Evolutionary conservation across 139 green algal species (phyloP).

Genomic region (Coelastrella sp.): DNA sequence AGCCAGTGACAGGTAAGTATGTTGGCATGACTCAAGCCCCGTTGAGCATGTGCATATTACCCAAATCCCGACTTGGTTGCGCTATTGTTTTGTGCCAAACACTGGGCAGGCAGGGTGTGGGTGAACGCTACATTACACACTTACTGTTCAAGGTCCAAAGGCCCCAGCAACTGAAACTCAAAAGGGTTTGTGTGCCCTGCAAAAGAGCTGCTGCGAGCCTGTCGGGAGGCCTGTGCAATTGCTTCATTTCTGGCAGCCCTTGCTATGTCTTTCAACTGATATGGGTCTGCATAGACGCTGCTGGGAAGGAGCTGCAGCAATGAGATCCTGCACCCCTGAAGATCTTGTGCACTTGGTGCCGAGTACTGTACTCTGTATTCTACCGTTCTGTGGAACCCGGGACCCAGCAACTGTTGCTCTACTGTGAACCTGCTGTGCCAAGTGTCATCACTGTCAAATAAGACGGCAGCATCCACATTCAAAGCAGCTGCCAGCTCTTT

Average conservation of each 20-base stretch:
- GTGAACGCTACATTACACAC: neutral
- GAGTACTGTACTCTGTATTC: neutral
- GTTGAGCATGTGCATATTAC: neutral
- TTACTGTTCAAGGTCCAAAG: slow-evolving; percentile 38
- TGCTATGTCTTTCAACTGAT: slow-evolving; percentile 27
- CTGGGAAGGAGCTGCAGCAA: slow-evolving; percentile 28
- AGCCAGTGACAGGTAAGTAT: neutral
- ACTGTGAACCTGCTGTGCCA: slow-evolving; percentile 2
- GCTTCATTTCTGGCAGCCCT: neutral
- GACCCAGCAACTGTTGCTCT: neutral
- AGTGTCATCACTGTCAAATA: neutral
- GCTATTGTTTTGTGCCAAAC: neutral
- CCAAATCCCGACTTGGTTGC: neutral
- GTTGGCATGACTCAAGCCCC: neutral
- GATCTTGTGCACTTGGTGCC: too few relatives aligned
- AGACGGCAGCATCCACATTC: neutral
- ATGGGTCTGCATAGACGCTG: slow-evolving; percentile 43
- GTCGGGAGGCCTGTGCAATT: neutral
- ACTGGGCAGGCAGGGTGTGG: neutral
- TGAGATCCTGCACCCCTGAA: neutral
- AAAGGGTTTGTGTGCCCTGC: neutral
- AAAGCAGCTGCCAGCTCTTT: neutral
- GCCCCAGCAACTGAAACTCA: slow-evolving; percentile 17
- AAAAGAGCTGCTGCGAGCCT: neutral
- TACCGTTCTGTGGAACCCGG: slow-evolving; percentile 10